These are phyloP conservation scores for Dictyostelium gargantuum DNA, from an alignment of 208 protist species.

Conservation along the genomic window DNA sequence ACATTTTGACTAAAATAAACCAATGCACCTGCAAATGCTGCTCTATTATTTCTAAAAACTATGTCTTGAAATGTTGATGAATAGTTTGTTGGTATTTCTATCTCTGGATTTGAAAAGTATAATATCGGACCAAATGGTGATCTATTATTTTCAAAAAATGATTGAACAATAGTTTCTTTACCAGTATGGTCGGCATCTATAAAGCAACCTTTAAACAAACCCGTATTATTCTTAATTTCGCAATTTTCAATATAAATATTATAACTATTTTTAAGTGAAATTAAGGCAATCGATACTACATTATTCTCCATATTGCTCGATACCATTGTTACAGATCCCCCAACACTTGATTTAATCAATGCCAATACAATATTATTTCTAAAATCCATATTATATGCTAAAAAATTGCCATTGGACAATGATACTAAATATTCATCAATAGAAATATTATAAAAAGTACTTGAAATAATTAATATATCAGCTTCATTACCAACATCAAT, in stretches of 20 bases:
- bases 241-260: not conserved
- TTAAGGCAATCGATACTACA: not conserved
- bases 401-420: constrained; percentile 22
- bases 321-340: not conserved
- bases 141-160: not conserved
- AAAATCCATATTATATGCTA: not conserved
- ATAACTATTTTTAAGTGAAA: not conserved
- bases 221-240: not conserved
- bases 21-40: not conserved
- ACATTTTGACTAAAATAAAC: constrained; percentile 13
- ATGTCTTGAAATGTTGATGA: not conserved
- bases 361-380: not conserved
- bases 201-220: constrained; percentile 1
- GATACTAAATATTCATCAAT: not conserved
- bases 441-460: not conserved
- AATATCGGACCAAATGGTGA: constrained; percentile 8
- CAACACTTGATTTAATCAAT: not conserved
- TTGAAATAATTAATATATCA: constrained; percentile 1
- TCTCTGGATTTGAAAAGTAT: not conserved
- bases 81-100: not conserved
- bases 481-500: constrained; percentile 40
- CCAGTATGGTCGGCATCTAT: constrained; percentile 28
- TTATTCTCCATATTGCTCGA: not conserved
- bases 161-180: not conserved
- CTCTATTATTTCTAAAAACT: not conserved